Conservation (phyloP, 2,329 filamentous ascomycete species). For the Venturia oleaginea region DNA sequence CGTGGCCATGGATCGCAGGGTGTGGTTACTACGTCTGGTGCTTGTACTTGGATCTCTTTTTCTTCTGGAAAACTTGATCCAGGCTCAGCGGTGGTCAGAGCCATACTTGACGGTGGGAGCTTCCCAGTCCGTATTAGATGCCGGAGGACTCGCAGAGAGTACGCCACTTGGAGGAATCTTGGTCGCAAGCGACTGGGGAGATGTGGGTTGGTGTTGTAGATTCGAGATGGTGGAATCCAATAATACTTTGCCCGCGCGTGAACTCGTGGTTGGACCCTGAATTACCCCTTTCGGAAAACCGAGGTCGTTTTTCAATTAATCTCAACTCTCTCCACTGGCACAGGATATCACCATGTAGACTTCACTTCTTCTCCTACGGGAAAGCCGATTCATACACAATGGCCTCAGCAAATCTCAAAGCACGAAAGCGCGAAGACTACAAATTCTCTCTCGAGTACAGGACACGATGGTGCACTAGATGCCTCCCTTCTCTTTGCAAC, state of each 20-base stretch:
- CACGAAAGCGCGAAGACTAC: conserved; percentile 62
- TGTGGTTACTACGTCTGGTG: conserved; percentile 41
- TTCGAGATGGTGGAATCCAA: background rate
- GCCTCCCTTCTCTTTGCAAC: background rate
- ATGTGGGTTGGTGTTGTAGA: background rate
- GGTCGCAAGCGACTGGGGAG: background rate
- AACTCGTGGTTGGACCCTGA: background rate
- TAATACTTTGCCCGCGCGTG: background rate
- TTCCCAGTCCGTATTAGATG: conserved; percentile 42
- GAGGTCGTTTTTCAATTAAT: background rate
- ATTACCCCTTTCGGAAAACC: background rate
- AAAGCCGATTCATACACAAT: conserved; percentile 10
- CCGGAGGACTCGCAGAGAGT: conserved; percentile 41
- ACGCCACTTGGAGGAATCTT: conserved; percentile 3
- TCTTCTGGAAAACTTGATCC: conserved; percentile 11
- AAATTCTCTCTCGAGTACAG: conserved; percentile 70
- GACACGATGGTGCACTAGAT: conserved; percentile 62
- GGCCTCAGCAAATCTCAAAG: conserved; percentile 37
- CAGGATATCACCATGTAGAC: background rate
- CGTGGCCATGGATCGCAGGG: conserved; percentile 49
- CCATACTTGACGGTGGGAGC: conserved; percentile 34
- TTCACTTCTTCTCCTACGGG: background rate
- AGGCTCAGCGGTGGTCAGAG: conserved; percentile 30
- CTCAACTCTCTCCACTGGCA: background rate
- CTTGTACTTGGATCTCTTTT: conserved; percentile 1